These are phyloP conservation scores for Botrytis deweyae DNA, from an alignment of 2,329 filamentous ascomycete genomes.

Conservation along the genomic window DNA sequence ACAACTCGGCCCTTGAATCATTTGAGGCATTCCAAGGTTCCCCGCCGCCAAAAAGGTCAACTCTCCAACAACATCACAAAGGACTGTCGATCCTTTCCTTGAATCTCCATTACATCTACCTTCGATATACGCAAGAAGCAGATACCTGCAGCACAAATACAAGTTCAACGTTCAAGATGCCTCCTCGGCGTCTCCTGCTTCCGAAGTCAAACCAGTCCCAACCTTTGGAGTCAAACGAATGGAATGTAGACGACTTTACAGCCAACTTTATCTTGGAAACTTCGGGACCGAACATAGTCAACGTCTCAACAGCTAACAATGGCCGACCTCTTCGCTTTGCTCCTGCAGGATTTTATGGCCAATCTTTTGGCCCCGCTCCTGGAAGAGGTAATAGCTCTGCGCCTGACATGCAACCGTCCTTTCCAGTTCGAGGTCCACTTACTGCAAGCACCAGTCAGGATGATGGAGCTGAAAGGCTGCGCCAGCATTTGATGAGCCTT, in stretches of 20 bases:
- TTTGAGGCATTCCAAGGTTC: not conserved
- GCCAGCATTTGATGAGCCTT: no score
- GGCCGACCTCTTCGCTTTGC: not conserved
- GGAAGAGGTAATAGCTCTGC: not conserved
- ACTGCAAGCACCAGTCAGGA: not conserved
- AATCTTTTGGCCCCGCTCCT: not conserved
- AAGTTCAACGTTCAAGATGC: not conserved
- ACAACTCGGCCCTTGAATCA: not conserved
- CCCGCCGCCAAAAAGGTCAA: no score
- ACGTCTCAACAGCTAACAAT: not conserved
- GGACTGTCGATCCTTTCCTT: not conserved
- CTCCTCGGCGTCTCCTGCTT: not conserved
- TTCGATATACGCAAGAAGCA: not conserved
- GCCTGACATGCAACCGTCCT: accelerated
- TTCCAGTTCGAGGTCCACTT: not conserved
- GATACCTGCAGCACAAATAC: not conserved
- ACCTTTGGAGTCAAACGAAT: not conserved
- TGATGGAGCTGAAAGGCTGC: no score
- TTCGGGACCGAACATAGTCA: not conserved
- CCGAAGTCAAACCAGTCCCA: not conserved
- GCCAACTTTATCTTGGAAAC: not conserved
- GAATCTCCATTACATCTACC: no score
- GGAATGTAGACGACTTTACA: no score
- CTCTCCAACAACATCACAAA: not conserved
- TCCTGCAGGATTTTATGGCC: no score